phyloP scores from a whole-genome alignment of 176 grass and related monocot species.

The Oryza officinalis region DNA sequence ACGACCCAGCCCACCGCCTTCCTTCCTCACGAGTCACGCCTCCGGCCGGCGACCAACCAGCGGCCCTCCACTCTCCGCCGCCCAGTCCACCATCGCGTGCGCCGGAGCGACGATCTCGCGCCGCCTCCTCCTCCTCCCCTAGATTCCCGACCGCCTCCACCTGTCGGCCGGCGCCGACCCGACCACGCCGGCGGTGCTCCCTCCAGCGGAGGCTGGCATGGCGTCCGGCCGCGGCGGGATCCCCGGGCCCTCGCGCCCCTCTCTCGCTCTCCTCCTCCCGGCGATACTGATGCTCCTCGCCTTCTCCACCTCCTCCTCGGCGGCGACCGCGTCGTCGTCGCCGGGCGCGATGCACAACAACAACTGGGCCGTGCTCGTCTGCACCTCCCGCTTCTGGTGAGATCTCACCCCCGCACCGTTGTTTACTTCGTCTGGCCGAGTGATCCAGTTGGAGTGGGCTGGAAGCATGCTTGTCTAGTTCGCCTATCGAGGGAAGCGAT shows the following conservation, averaged over 20 bases:
- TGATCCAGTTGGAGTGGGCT: neutral
- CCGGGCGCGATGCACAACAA: constrained; percentile 84
- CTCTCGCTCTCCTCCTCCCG: neutral
- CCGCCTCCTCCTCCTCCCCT: no score
- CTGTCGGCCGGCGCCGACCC: neutral
- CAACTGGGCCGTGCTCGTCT: constrained; percentile 96
- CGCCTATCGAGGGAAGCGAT: neutral
- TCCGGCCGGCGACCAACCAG: neutral
- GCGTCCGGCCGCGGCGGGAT: neutral
- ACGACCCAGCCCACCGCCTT: no score
- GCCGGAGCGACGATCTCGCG: no score
- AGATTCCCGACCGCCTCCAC: neutral
- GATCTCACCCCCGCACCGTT: neutral
- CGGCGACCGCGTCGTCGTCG: neutral
- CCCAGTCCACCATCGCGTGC: neutral
- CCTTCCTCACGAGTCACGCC: no score
- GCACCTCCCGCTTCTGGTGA: constrained; percentile 97
- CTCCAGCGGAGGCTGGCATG: constrained; percentile 37
- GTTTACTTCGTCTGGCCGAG: constrained; percentile 1
- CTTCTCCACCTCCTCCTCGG: neutral
- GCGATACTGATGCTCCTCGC: neutral
- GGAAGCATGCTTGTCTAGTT: neutral
- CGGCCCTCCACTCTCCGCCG: no score
- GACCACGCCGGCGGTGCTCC: neutral
- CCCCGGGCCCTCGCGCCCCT: neutral